phyloP scores from a whole-genome alignment of 176 grass and related monocot species.

The Eleusine coracana region DNA sequence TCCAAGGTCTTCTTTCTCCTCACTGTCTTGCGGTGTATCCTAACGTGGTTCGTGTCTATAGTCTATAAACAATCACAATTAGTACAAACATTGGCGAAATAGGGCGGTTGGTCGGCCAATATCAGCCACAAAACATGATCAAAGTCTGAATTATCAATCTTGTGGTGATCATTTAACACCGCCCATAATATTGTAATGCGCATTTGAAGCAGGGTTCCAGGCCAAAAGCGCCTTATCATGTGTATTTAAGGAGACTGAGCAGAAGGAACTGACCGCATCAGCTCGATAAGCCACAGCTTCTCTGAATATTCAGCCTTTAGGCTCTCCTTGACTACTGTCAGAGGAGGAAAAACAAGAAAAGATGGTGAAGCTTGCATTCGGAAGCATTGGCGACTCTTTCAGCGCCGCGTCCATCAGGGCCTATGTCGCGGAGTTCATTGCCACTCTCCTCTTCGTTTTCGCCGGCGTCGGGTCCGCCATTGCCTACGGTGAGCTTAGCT shows the following conservation, averaged over 20 bases:
- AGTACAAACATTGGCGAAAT: conserved; percentile 43
- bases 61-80: conserved; percentile 31
- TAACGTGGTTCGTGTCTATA: conserved; percentile 21
- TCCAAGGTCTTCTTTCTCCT: conserved; percentile 29
- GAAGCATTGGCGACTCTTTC: conserved; percentile 76
- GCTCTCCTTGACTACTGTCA: background rate
- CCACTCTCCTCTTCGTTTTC: conserved; percentile 86
- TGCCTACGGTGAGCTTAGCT: conserved; percentile 60
- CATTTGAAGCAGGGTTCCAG: conserved; percentile 6
- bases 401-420: conserved; percentile 61
- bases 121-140: conserved; percentile 44
- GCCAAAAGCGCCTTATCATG: conserved; percentile 20
- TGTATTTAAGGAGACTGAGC: conserved; percentile 53
- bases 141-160: conserved; percentile 20
- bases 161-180: conserved; percentile 55
- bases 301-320: conserved; percentile 8
- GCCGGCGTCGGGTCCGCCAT: conserved; percentile 90
- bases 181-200: conserved; percentile 60
- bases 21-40: background rate
- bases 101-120: conserved; percentile 70
- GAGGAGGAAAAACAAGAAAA: conserved; percentile 30
- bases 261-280: conserved; percentile 23
- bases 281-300: conserved; percentile 24
- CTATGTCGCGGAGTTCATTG: conserved; percentile 90
- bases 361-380: conserved; percentile 81